Evolutionary conservation across 129 eudicot genomes (phyloP), one percentile per base, ranked within the genome.

Genomic region (Tagetes patula): DNA sequence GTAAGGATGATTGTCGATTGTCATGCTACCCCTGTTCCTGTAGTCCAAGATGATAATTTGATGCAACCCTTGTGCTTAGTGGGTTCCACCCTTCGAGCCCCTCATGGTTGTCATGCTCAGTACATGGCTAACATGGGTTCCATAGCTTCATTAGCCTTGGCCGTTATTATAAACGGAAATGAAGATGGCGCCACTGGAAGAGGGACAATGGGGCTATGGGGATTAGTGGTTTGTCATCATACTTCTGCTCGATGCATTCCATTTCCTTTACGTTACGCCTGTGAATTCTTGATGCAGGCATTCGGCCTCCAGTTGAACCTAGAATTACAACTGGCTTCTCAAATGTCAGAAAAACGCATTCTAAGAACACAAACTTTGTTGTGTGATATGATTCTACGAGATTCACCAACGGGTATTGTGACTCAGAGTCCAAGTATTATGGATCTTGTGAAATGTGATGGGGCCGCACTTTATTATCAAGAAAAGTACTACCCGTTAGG

Each of bases 41-140:
- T 95, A 13, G 69, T 88, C 76, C 99, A 95, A 72, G 95, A 95
- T 62, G 88, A 91, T 34, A 65, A 85, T 10, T 81, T 95, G 9
- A 77, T 83, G 82, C 94, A 95, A 63, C 96, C 99, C 43, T 53
- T 95, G 77, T 90, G 91, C 56, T 81, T 95, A 59, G 99, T 88
- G 45, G 95, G 96, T 45, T 95, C 99, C 3, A 91, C 99, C 5
- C 94, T 95, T 14, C 77, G 99, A 80, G 96, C 96, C 49, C 99
- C 99, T 67, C 97, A 95, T 71, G 97, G 99, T 46, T 95, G 99
- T 72, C 99, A 95, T 60, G 85, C 99, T 46, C 99, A 88, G 53
- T 95, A 86, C 83, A 88, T 95, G 99, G 91, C 97, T 32, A 95
- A 95, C 76, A 95, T 95, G 99, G 99, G 99, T 31, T 90, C 99